Evolutionary conservation across 371 early-diverging fungal genomes (phyloP).

Genomic region (Zancudomyces culisetae): DNA sequence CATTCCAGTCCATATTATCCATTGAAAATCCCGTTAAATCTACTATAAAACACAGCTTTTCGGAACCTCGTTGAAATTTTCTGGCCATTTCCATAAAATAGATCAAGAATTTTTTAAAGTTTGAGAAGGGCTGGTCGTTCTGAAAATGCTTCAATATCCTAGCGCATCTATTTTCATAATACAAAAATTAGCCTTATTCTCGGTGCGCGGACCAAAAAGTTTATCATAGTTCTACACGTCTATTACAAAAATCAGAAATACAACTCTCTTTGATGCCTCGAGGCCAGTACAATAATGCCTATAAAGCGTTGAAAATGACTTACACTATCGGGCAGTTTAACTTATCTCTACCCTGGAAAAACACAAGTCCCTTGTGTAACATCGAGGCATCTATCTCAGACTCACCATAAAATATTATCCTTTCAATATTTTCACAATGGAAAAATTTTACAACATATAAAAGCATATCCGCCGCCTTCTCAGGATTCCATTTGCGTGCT

Average conservation of each 20-base stretch:
- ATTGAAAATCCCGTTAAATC: constrained; percentile 62
- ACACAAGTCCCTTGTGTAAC: constrained; percentile 27
- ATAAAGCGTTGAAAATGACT: too few relatives aligned
- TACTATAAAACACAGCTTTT: constrained; percentile 64
- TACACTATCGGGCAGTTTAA: constrained; percentile 28
- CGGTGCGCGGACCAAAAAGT: too few relatives aligned
- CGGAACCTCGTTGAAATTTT: constrained; percentile 46
- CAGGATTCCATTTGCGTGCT: constrained; percentile 37
- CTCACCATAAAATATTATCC: constrained; percentile 28
- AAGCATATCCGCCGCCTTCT: constrained; percentile 28
- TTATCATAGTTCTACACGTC: too few relatives aligned
- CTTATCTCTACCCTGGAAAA: constrained; percentile 25
- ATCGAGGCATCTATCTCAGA: constrained; percentile 16
- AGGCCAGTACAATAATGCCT: too few relatives aligned
- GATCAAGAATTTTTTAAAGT: constrained; percentile 34
- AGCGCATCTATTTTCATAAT: constrained; percentile 30
- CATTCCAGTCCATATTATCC: constrained; percentile 63
- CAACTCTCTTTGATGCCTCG: too few relatives aligned
- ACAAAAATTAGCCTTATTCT: too few relatives aligned
- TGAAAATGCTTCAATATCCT: constrained; percentile 36
- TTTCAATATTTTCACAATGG: constrained; percentile 17
- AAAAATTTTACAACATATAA: constrained; percentile 29
- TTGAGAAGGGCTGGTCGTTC: constrained; percentile 25
- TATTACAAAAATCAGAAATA: too few relatives aligned
- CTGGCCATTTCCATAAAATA: constrained; percentile 72